Evolutionary conservation across 2,329 filamentous ascomycete species (phyloP).

Genomic region (Coniella lustricola): DNA sequence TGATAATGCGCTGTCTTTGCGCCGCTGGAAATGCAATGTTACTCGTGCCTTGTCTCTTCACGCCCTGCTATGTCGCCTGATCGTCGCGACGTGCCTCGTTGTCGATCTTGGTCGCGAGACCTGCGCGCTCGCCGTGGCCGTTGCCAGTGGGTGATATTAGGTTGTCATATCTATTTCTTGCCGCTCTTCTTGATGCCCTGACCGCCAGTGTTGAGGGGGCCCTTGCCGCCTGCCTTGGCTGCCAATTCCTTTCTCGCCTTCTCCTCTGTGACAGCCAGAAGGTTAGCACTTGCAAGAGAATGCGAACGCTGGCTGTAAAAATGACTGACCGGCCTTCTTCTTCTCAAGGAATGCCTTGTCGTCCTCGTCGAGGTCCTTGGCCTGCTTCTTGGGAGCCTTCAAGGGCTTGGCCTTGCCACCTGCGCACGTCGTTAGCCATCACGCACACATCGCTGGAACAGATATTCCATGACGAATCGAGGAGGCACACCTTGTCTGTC

Average conservation of each 20-base stretch:
- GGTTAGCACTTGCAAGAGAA: slow-evolving; percentile 14
- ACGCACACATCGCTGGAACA: neutral
- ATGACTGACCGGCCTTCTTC: slow-evolving; percentile 67
- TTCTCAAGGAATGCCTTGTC: slow-evolving; percentile 77
- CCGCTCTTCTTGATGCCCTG: slow-evolving; percentile 98
- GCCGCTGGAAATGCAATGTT: slow-evolving; percentile 12
- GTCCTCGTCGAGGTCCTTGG: slow-evolving; percentile 79
- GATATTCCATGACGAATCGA: no score
- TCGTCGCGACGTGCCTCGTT: slow-evolving; percentile 8
- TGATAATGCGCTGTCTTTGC: neutral
- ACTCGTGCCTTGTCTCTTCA: slow-evolving; percentile 17
- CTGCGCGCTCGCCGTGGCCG: neutral
- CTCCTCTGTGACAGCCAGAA: slow-evolving; percentile 48
- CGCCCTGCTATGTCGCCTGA: neutral
- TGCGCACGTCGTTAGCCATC: slow-evolving; percentile 27
- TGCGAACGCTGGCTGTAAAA: neutral
- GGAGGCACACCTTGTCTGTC: slow-evolving; percentile 54
- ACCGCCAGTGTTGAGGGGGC: slow-evolving; percentile 73
- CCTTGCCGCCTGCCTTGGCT: slow-evolving; percentile 79
- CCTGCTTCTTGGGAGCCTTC: slow-evolving; percentile 82
- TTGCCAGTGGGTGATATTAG: neutral
- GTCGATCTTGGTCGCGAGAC: neutral
- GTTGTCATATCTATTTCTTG: slow-evolving; percentile 65
- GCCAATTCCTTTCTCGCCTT: slow-evolving; percentile 80
- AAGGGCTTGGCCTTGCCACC: slow-evolving; percentile 78